These are phyloP conservation scores for Gracilaria gracilis DNA, from an alignment of 23 red algal genomes.

Conservation along the genomic window DNA sequence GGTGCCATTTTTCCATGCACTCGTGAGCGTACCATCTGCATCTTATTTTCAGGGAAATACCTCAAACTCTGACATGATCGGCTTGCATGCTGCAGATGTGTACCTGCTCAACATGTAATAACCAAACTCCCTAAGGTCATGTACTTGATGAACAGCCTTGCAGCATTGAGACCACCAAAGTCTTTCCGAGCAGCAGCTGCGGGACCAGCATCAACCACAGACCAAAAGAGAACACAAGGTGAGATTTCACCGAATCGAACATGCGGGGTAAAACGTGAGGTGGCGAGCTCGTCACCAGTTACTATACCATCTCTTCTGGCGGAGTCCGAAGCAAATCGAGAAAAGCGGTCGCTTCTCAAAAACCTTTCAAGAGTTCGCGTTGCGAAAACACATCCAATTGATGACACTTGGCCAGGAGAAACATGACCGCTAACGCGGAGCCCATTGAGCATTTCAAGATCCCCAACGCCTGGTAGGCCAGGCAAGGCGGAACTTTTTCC, in stretches of 20 bases:
- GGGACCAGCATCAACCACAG: constrained; percentile 54
- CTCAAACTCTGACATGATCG: constrained; percentile 86
- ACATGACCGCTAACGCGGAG: constrained; percentile 24
- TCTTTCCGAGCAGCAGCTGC: constrained; percentile 3
- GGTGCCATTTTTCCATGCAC: constrained; percentile 70
- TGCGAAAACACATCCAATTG: constrained; percentile 52
- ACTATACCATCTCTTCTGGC: constrained; percentile 69
- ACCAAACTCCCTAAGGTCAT: constrained; percentile 91
- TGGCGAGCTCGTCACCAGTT: constrained; percentile 61
- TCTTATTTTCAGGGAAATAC: constrained; percentile 84
- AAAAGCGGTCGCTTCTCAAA: constrained; percentile 57
- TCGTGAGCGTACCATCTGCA: constrained; percentile 27
- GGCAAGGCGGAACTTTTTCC: background rate
- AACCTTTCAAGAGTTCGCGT: constrained; percentile 32
- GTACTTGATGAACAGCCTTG: constrained; percentile 90
- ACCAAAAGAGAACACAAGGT: constrained; percentile 67
- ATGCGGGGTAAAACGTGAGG: constrained; percentile 77
- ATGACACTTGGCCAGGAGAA: constrained; percentile 31
- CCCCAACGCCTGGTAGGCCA: background rate
- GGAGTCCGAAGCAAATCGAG: constrained; percentile 32
- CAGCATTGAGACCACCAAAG: constrained; percentile 9
- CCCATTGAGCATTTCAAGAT: constrained; percentile 50
- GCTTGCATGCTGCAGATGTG: constrained; percentile 71
- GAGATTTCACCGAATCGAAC: constrained; percentile 83
- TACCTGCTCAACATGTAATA: constrained; percentile 89